Base-by-base conservation (phyloP, 306 rosid genomes). In the Hippophae rhamnoides region DNA sequence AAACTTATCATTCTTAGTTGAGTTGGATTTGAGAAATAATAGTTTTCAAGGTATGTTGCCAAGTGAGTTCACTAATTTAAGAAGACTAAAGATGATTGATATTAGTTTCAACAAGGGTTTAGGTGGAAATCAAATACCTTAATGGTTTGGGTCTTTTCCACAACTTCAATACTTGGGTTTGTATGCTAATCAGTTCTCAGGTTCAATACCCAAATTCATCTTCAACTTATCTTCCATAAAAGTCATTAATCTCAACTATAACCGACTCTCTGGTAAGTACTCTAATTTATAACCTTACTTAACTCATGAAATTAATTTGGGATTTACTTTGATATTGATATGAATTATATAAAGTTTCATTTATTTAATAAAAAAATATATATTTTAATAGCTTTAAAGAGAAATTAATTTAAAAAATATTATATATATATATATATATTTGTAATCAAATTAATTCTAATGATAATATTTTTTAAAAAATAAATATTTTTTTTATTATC, bases 201-300 rank as follows among this genome's bases (percentile, higher is more conserved):
- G 69, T 9, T 31, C 52, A 0, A 58, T 58, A 14, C 66, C 62
- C 3, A 2, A 18, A 2, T 8, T 57, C 11, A 45, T 71, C 11
- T 71, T 64, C 76, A 64, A 64, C 54, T 62, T 70, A 51, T 56
- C 76, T 11, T 44, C 57, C 10, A 23, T 71, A 6, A 51, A 8
- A 64, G 41, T 23, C 12, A 13, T 71, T 14, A 6, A 9, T 25
- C 54, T 77, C 12, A 43, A 48, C 3, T 18, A 54, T 8, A 71
- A 68, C 55, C 72, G 60, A 10, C 66, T 71, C 41, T 49, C 67
- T 0, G 57, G 69, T 61, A 5, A 49, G 53, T 23, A 12, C 7
- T 13, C 12, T 13, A 6, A 10, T 47, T 9, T 13, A 9, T 3
- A 12, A 9, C 8, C 23, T 7, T 49, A 11, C 12, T 4, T 49